phyloP scores from a whole-genome alignment of 129 eudicot species.

The Centrapalus pauciflorus region DNA sequence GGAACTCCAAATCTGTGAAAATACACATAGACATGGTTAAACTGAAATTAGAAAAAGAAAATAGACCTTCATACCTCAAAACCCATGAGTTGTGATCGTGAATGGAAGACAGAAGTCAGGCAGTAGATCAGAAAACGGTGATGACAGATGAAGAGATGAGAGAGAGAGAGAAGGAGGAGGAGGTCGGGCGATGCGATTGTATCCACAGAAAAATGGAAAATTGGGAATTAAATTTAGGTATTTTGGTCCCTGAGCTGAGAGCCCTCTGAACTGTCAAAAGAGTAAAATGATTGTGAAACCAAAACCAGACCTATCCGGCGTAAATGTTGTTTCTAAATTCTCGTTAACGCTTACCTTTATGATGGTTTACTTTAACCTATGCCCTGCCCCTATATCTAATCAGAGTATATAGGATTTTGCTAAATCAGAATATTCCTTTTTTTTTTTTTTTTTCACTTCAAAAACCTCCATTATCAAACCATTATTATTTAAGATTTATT shows the following conservation, averaged over 20 bases:
- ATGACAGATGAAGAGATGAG: slow-evolving; percentile 14
- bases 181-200: slow-evolving; percentile 37
- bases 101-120: not conserved
- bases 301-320: not conserved
- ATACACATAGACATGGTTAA: not conserved
- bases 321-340: slow-evolving; percentile 23
- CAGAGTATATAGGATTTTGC: too few species aligned
- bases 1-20: not conserved
- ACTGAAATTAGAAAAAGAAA: not conserved
- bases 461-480: too few species aligned
- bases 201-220: slow-evolving; percentile 23
- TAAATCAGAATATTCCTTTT: slow-evolving; percentile 2
- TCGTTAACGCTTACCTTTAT: slow-evolving; percentile 22
- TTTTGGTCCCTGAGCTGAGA: slow-evolving; percentile 12
- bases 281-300: slow-evolving; percentile 6
- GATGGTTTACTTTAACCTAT: slow-evolving; percentile 11
- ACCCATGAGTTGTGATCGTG: slow-evolving; percentile 1
- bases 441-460: not conserved
- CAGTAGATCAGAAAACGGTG: slow-evolving; percentile 20
- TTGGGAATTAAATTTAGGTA: slow-evolving; percentile 17
- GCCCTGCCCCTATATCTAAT: too few species aligned
- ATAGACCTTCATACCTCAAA: slow-evolving; percentile 17
- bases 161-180: slow-evolving; percentile 8
- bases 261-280: too few species aligned
- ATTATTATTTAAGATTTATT: too few species aligned